Conservation (phyloP, 164 flowering plant species). For the Berberis vulgaris region DNA sequence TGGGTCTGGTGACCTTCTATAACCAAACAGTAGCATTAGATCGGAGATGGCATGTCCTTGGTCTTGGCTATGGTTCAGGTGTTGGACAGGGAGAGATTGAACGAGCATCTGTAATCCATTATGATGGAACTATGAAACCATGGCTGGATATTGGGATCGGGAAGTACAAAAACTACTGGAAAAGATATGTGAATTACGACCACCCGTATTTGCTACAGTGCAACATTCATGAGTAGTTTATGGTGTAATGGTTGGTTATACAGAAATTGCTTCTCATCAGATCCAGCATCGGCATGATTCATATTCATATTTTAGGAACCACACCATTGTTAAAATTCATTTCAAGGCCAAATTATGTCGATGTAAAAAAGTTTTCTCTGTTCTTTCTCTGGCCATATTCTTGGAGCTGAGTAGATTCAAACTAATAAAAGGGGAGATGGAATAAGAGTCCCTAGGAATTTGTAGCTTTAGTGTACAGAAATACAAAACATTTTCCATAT, state of each 20-base stretch:
- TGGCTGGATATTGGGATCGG: constrained; percentile 81
- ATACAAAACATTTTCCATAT: background rate
- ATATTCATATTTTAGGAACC: background rate
- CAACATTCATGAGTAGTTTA: constrained; percentile 55
- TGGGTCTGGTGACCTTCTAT: constrained; percentile 79
- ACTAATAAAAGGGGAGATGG: constrained; percentile 6
- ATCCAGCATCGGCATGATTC: background rate
- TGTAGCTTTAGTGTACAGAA: background rate
- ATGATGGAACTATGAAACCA: constrained; percentile 79
- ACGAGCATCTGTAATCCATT: constrained; percentile 78
- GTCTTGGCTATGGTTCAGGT: constrained; percentile 63
- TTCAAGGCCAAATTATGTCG: background rate
- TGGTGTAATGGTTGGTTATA: constrained; percentile 2
- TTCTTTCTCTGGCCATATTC: constrained; percentile 9
- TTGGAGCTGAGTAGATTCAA: constrained; percentile 20
- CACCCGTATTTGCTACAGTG: constrained; percentile 75
- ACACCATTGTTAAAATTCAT: background rate
- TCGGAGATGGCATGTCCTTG: constrained; percentile 65
- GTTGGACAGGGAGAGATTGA: constrained; percentile 35
- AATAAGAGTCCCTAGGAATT: background rate
- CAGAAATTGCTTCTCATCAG: background rate
- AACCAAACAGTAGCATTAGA: constrained; percentile 53
- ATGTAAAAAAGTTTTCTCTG: background rate
- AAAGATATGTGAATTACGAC: constrained; percentile 40
- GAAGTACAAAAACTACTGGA: constrained; percentile 74